These are phyloP conservation scores for Bacidia rubella DNA, from an alignment of 495 filamentous ascomycete genomes.

Conservation along the genomic window DNA sequence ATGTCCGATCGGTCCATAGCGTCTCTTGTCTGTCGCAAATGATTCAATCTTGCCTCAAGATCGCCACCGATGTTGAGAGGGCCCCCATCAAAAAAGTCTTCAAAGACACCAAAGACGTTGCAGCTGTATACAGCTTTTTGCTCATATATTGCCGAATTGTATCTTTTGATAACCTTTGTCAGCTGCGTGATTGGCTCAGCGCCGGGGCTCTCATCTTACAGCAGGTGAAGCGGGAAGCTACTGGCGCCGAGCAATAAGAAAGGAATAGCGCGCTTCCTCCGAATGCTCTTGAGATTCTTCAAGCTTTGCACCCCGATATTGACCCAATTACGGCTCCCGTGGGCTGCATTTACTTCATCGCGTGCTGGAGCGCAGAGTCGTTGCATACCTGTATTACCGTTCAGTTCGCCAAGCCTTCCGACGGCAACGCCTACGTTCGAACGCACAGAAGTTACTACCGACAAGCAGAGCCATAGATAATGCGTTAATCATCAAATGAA, in stretches of 20 bases:
- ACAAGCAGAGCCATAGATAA: not conserved
- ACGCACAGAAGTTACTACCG: not conserved
- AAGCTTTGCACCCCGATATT: slow-evolving; percentile 12
- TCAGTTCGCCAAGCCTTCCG: too few relatives aligned
- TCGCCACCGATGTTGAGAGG: too few relatives aligned
- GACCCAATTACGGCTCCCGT: slow-evolving; percentile 22
- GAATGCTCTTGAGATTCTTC: slow-evolving; percentile 3
- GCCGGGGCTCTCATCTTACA: not conserved
- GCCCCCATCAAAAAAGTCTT: not conserved
- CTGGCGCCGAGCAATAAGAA: slow-evolving; percentile 2
- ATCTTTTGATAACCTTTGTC: slow-evolving; percentile 18
- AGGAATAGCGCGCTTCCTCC: not conserved
- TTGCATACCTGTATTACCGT: slow-evolving; percentile 10
- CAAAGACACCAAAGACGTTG: not conserved
- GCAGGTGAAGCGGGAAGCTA: slow-evolving; percentile 3
- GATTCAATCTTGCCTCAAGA: too few relatives aligned
- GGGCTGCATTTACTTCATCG: slow-evolving; percentile 26
- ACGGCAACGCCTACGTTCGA: too few relatives aligned
- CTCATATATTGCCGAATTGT: slow-evolving; percentile 8
- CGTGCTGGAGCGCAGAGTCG: slow-evolving; percentile 17
- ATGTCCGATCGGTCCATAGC: too few relatives aligned
- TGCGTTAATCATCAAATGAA: not conserved
- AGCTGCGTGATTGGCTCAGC: not conserved
- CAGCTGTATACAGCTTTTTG: not conserved
- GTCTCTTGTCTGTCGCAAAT: too few relatives aligned